Evolutionary conservation across 345 rosid species (phyloP).

Genomic region (Rhodamnia rubescens): DNA sequence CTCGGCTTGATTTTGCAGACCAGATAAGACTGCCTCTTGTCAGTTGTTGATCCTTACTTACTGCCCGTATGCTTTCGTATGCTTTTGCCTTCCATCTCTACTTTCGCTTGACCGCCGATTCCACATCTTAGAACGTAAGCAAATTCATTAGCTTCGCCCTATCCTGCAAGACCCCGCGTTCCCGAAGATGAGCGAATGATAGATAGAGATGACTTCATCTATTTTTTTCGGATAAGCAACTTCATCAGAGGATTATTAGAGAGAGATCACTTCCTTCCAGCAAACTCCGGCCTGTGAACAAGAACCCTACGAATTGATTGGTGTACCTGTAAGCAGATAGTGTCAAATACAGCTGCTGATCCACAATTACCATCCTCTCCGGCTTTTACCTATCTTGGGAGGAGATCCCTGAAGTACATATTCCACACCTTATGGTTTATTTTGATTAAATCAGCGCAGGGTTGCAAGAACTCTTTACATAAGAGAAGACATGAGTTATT

Average conservation of each 20-base stretch:
- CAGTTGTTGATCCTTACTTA: constrained; percentile 11
- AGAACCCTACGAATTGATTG: not conserved
- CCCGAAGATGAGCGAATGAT: not conserved
- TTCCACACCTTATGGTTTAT: constrained; percentile 57
- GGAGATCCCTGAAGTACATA: constrained; percentile 43
- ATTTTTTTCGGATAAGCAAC: not conserved
- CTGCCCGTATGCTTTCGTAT: constrained; percentile 27
- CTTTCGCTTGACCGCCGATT: constrained; percentile 38
- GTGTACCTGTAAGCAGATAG: constrained; percentile 56
- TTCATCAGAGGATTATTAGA: not conserved
- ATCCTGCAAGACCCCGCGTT: constrained; percentile 26
- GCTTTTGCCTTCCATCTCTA: constrained; percentile 42
- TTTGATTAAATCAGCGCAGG: constrained; percentile 41
- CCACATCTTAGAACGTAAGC: constrained; percentile 40
- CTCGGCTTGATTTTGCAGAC: constrained; percentile 44
- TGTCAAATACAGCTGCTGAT: constrained; percentile 55
- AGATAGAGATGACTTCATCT: not conserved
- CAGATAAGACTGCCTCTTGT: constrained; percentile 15
- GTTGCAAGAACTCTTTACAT: constrained; percentile 32
- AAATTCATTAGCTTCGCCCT: constrained; percentile 29
- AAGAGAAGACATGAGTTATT: not conserved
- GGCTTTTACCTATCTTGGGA: constrained; percentile 43
- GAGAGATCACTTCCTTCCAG: not conserved
- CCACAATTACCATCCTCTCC: constrained; percentile 65
- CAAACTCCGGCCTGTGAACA: not conserved